These are phyloP conservation scores for Magnaporthales sp. DNA, from an alignment of 2,329 filamentous ascomycete species.

Conservation along the genomic window DNA sequence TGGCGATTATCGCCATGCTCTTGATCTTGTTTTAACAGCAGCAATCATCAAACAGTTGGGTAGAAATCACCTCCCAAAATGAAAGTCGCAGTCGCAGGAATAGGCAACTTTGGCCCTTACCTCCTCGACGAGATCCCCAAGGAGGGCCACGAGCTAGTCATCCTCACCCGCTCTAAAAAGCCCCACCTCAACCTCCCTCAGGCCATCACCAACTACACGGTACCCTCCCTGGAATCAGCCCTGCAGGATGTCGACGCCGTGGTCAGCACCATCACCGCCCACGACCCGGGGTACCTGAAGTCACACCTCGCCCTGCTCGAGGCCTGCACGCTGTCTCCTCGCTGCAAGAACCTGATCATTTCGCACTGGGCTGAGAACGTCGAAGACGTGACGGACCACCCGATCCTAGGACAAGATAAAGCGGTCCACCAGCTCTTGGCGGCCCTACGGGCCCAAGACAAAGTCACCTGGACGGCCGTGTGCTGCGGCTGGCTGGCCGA, in stretches of 20 bases:
- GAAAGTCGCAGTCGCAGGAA: constrained; percentile 7
- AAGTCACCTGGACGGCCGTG: constrained; percentile 6
- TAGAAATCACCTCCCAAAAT: not conserved
- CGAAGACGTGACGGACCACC: constrained; percentile 2
- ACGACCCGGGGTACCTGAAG: not conserved
- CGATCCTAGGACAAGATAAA: not conserved
- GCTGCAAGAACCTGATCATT: constrained; percentile 5
- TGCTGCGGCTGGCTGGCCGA: constrained; percentile 9
- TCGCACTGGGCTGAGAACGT: constrained; percentile 6
- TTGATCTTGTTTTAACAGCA: not conserved
- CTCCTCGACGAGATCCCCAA: constrained; percentile 8
- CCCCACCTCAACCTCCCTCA: constrained; percentile 1
- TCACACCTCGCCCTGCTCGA: constrained; percentile 6
- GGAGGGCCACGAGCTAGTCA: constrained; percentile 3
- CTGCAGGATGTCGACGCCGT: constrained; percentile 8
- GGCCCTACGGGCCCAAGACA: constrained; percentile 5
- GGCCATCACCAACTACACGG: constrained; percentile 6
- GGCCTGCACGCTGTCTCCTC: constrained; percentile 4
- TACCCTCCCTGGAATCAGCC: not conserved
- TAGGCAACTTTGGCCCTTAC: constrained; percentile 8
- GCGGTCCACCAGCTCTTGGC: not conserved
- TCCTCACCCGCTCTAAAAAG: constrained; percentile 7
- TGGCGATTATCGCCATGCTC: too few species aligned
- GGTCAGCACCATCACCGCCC: constrained; percentile 2
- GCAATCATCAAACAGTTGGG: not conserved